phyloP scores from a whole-genome alignment of 1,284 basidiomycete genomes.

The Ustilago hordei region DNA sequence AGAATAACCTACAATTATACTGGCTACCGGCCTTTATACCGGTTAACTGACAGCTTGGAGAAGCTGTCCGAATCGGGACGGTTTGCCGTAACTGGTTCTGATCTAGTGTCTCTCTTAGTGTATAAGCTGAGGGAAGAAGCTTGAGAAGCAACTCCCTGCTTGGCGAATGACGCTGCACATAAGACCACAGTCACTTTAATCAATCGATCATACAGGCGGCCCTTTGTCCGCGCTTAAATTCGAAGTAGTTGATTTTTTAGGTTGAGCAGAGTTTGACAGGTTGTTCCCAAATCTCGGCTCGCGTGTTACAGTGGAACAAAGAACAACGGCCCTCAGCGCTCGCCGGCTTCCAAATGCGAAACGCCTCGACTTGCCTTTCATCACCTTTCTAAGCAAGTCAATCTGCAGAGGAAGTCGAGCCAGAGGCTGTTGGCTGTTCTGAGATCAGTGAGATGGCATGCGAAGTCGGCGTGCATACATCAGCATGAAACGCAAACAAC shows the following conservation, averaged over 20 bases:
- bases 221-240: constrained; percentile 1
- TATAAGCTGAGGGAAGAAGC: background rate
- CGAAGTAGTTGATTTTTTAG: background rate
- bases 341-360: background rate
- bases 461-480: constrained; percentile 8
- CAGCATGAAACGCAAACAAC: background rate
- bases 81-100: background rate
- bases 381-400: background rate
- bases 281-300: constrained; percentile 8
- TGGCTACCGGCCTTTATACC: too few relatives aligned
- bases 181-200: too few relatives aligned
- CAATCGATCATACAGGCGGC: background rate
- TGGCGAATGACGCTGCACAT: background rate
- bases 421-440: background rate
- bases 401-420: background rate
- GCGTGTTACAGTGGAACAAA: background rate
- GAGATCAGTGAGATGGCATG: background rate
- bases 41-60: too few relatives aligned
- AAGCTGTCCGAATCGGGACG: too few relatives aligned
- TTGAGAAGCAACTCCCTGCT: background rate
- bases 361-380: background rate
- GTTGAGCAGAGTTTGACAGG: constrained; percentile 35
- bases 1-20: too few relatives aligned
- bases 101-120: background rate
- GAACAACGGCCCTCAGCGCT: background rate